Evolutionary conservation across 2,329 filamentous ascomycete genomes (phyloP), one percentile per base, ranked within the genome.

Genomic region (Exophiala aquamarina): DNA sequence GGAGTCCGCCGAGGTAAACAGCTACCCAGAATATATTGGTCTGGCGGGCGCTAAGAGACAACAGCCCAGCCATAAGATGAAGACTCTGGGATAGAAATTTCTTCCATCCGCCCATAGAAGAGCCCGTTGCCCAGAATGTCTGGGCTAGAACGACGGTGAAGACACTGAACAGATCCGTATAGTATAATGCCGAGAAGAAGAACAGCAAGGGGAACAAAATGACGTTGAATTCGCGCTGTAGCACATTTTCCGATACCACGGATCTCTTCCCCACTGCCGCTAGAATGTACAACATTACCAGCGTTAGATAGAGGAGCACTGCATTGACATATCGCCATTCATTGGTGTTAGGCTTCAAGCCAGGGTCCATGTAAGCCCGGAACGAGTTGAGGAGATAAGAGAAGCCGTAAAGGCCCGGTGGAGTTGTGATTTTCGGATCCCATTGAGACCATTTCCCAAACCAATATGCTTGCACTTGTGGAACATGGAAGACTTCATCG

Each of bases 391-490:
- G 41, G 4, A 48, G 71, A 65, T 74, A 89, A 72, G 68, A 67
- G 56, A 57, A 64, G 37, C 73, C 74, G 61, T 75, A 90, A 73
- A 98, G 72, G 26, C 91, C 93, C 0, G 93, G 92, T 1, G 93
- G 93, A 1, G 93, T 98, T 0, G 93, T 98, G 63, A 98, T 93
- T 66, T 97, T 98, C 50, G 92, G 86, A 67, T 98, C 91, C 93
- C 93, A 98, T 46, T 88, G 76, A 10, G 67, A 64, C 71, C 86
- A 95, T 44, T 78, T 78, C 9, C 86, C 84, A 1, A 39, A 23
- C 66, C 91, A 96, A 66, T 95, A 98, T 21, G 80, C 82, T 61
- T 95, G 89, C 0, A 90, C 90, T 69, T 98, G 93, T 0, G 89
- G 88, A 17, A 96, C 84, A 65, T 98, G 72, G 58, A 75, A 75